A percentile compares a stretch with the other conserved stretches of the same genome.
Evolutionary conservation across 2,329 filamentous ascomycete species (phyloP).

Genomic region (Pyrenochaeta sp.): DNA sequence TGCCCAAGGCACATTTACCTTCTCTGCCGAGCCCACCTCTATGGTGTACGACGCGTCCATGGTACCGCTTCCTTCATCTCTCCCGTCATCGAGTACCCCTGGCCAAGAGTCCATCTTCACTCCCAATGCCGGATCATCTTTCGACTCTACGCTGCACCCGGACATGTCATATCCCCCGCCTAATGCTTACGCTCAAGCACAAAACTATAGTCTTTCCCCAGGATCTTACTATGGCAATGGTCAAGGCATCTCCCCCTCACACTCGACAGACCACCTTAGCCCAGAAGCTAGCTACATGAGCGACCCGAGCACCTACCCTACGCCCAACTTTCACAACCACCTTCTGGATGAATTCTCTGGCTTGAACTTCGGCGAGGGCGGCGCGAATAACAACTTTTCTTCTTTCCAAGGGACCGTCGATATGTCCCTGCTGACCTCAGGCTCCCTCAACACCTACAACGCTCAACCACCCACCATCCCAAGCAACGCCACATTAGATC

Average conservation of each 20-base stretch:
- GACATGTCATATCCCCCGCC: constrained; percentile 42
- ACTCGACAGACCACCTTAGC: constrained; percentile 49
- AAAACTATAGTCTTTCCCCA: constrained; percentile 40
- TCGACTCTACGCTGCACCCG: constrained; percentile 46
- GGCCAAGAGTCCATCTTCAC: constrained; percentile 41
- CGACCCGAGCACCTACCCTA: constrained; percentile 44
- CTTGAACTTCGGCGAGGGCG: constrained; percentile 39
- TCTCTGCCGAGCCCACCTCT: constrained; percentile 43
- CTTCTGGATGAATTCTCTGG: constrained; percentile 39
- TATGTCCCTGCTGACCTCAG: constrained; percentile 38
- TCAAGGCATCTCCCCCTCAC: constrained; percentile 45
- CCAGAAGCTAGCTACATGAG: constrained; percentile 44
- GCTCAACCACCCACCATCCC: constrained; percentile 33
- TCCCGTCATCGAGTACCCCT: constrained; percentile 27
- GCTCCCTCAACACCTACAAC: constrained; percentile 38
- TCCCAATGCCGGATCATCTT: constrained; percentile 42
- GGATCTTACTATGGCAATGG: constrained; percentile 36
- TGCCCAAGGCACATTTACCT: constrained; percentile 44
- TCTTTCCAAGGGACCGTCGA: constrained; percentile 31
- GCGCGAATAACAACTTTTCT: constrained; percentile 26
- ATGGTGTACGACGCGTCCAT: constrained; percentile 43
- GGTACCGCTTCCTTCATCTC: constrained; percentile 26
- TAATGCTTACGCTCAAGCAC: constrained; percentile 32
- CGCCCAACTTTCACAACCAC: constrained; percentile 39
- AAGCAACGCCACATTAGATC: constrained; percentile 29